Evolutionary conservation across 2,329 filamentous ascomycete genomes (phyloP), one percentile per base, ranked within the genome.

Genomic region (Pseudogymnoascus sp.): DNA sequence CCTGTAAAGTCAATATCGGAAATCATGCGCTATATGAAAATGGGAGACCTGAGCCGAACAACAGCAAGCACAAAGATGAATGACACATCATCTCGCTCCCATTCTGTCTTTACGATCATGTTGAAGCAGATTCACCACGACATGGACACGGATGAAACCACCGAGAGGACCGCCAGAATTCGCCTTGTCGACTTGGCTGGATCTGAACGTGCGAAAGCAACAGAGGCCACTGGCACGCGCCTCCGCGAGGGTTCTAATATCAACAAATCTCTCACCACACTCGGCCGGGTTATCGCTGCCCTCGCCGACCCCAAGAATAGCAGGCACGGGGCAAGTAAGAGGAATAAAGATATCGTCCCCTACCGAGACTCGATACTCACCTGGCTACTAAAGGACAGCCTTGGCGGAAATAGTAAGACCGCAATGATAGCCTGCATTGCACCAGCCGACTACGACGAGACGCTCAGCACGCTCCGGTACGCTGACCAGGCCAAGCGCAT

Each of bases 371-470:
- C 90, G 1, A 86, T 87, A 66, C 74, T 86, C 58, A 86, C 83
- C 0, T 86, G 92, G 92, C 81, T 99, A 3, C 80, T 99, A 64
- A 97, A 97, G 72, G 94, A 99, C 73, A 95, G 89, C 1, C 79
- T 99, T 0, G 94, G 94, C 10, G 94, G 94, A 60, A 99, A 99
- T 79, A 92, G 87, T 70, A 99, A 97, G 75, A 99, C 94, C 8
- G 94, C 94, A 63, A 99, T 99, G 94, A 96, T 99, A 68, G 94
- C 94, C 7, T 97, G 94, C 72, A 96, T 99, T 67, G 87, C 91
- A 4, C 94, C 94, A 0, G 86, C 89, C 0, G 94, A 99, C 75
- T 97, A 99, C 71, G 94, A 99, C 61, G 94, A 99, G 72, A 99
- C 94, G 0, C 81, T 99, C 1, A 96, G 90, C 2, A 99, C 94